phyloP scores from a whole-genome alignment of 495 filamentous ascomycete species.

The Parmelia sp. region DNA sequence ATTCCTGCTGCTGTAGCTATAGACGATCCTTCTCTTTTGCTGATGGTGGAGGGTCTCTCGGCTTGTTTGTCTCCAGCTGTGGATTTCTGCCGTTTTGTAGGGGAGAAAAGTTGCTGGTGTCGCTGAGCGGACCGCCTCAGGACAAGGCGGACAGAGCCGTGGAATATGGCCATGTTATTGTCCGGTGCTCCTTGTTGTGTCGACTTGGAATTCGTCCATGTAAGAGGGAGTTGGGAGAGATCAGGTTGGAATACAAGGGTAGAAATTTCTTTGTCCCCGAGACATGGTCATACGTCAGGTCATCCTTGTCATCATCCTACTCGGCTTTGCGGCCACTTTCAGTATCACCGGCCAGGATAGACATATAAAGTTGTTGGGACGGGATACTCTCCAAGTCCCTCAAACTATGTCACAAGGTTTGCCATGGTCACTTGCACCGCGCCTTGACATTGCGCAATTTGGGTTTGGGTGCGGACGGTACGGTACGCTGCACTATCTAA shows the following conservation, averaged over 20 bases:
- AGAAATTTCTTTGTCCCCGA: background rate
- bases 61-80: conserved; percentile 11
- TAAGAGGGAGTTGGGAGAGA: background rate
- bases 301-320: conserved; percentile 4
- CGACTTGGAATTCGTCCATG: background rate
- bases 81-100: conserved; percentile 10
- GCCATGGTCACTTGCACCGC: background rate
- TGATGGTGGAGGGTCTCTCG: conserved; percentile 3
- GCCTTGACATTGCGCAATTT: background rate
- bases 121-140: conserved; percentile 7
- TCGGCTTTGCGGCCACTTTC: background rate
- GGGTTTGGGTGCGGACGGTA: background rate
- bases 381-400: too few species aligned
- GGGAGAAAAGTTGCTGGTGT: conserved; percentile 4
- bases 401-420: conserved; percentile 36
- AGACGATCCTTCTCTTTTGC: conserved; percentile 5
- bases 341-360: conserved; percentile 46
- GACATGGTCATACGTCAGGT: background rate
- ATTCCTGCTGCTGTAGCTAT: background rate
- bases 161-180: background rate
- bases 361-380: too few species aligned
- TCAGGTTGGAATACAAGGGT: background rate
- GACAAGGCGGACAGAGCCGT: conserved; percentile 8
- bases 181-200: background rate
- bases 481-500: conserved; percentile 1